Conservation (phyloP, 768 basidiomycete species). For the Lepiota brunneoincarnata region DNA sequence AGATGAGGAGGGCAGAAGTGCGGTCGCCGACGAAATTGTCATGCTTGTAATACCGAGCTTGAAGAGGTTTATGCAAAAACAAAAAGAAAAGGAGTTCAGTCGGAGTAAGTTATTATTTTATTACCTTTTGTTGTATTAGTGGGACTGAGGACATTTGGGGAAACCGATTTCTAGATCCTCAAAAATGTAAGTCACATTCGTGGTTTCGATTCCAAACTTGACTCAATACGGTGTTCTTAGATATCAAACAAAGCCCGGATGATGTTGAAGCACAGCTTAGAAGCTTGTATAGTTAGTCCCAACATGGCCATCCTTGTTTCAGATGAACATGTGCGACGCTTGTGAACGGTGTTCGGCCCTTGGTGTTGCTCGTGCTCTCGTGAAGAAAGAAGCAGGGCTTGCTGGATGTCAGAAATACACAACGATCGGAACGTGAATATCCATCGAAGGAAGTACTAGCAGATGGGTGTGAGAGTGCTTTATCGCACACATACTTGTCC, state of each 20-base stretch:
- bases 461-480: not conserved
- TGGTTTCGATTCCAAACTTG: conserved; percentile 7
- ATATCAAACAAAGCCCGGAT: conserved; percentile 76
- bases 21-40: conserved; percentile 69
- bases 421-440: too few species aligned
- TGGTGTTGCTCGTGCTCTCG: not conserved
- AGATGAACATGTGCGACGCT: too few species aligned
- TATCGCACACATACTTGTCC: not conserved
- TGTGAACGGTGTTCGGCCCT: not conserved
- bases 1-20: conserved; percentile 56
- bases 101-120: conserved; percentile 53
- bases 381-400: too few species aligned
- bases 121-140: not conserved
- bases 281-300: conserved; percentile 45
- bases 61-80: conserved; percentile 71
- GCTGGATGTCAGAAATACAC: too few species aligned
- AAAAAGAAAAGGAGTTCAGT: conserved; percentile 80
- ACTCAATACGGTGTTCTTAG: conserved; percentile 32
- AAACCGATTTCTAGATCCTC: conserved; percentile 49
- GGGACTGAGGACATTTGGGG: not conserved
- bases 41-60: conserved; percentile 76
- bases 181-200: conserved; percentile 52
- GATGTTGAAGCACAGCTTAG: conserved; percentile 72
- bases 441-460: too few species aligned
- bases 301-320: too few species aligned